A percentile compares a stretch with the other conserved stretches of the same genome.
Evolutionary conservation across 257 asterid genomes (phyloP).

Genomic region (Knoxia roxburghii): DNA sequence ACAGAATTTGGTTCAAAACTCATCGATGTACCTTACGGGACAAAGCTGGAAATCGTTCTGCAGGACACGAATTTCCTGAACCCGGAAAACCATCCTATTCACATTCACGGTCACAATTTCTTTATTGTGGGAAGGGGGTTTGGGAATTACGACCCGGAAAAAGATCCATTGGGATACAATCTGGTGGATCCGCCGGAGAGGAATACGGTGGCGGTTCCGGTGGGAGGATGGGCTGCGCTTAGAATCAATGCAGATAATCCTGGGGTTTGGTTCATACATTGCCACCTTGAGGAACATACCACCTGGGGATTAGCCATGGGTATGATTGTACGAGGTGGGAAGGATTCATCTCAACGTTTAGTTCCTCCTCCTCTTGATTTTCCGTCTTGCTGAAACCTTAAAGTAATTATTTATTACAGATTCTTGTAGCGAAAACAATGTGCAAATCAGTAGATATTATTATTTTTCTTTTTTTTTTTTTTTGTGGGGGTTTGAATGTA

Average conservation of each 20-base stretch:
- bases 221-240: conserved; percentile 85
- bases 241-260: conserved; percentile 63
- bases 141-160: conserved; percentile 47
- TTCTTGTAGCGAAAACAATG: not conserved
- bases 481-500: too few species aligned
- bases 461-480: too few species aligned
- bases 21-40: conserved; percentile 43
- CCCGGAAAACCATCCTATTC: conserved; percentile 75
- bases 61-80: conserved; percentile 61
- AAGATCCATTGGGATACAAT: conserved; percentile 43
- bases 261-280: conserved; percentile 82
- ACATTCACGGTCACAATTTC: conserved; percentile 74
- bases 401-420: too few species aligned
- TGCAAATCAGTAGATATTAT: not conserved
- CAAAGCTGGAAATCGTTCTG: conserved; percentile 57
- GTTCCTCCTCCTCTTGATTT: conserved; percentile 72
- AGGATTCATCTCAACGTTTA: conserved; percentile 37
- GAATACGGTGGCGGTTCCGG: conserved; percentile 82
- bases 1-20: conserved; percentile 47
- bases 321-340: conserved; percentile 50
- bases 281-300: conserved; percentile 78
- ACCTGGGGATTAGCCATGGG: conserved; percentile 83
- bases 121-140: conserved; percentile 70
- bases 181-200: conserved; percentile 76
- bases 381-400: conserved; percentile 58